Conservation (phyloP, 352 stramenopile genomes). For the Phytophthora melonis region DNA sequence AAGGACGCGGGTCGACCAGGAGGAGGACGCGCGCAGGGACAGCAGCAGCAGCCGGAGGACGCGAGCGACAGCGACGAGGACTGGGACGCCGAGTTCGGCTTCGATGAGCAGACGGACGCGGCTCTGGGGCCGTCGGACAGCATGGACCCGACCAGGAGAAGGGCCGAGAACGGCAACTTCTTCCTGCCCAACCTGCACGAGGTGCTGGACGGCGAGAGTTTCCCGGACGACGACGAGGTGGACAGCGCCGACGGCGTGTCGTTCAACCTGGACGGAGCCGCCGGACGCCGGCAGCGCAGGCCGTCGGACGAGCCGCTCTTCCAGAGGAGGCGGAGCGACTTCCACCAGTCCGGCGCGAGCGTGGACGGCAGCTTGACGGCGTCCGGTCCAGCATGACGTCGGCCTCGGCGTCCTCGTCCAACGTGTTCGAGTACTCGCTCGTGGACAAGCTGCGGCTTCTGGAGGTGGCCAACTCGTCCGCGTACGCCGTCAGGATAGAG, state of each 20-base stretch:
- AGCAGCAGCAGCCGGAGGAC: conserved; percentile 9
- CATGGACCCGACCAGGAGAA: conserved; percentile 66
- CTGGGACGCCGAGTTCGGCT: conserved; percentile 87
- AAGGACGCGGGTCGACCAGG: conserved; percentile 16
- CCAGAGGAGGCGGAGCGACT: conserved; percentile 53
- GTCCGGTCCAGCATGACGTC: conserved; percentile 72
- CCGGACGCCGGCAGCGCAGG: conserved; percentile 33
- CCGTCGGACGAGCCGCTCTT: conserved; percentile 72
- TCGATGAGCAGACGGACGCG: conserved; percentile 61
- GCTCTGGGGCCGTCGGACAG: conserved; percentile 40
- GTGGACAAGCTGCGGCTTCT: conserved; percentile 77
- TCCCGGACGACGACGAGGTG: conserved; percentile 61
- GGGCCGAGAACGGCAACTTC: conserved; percentile 86
- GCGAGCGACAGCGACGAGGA: conserved; percentile 47
- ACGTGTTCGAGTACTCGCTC: conserved; percentile 65
- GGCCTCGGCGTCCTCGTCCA: conserved; percentile 41
- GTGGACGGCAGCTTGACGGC: conserved; percentile 59
- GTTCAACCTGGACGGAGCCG: conserved; percentile 37
- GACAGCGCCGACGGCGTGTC: conserved; percentile 28
- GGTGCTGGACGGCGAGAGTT: conserved; percentile 77
- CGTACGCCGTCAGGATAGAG: conserved; percentile 82
- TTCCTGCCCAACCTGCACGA: conserved; percentile 83
- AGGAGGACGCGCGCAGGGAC: background rate
- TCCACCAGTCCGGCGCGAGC: conserved; percentile 47
- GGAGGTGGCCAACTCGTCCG: conserved; percentile 75